Base-by-base conservation (phyloP, 768 basidiomycete genomes). In the Nevesoporus exiguus region DNA sequence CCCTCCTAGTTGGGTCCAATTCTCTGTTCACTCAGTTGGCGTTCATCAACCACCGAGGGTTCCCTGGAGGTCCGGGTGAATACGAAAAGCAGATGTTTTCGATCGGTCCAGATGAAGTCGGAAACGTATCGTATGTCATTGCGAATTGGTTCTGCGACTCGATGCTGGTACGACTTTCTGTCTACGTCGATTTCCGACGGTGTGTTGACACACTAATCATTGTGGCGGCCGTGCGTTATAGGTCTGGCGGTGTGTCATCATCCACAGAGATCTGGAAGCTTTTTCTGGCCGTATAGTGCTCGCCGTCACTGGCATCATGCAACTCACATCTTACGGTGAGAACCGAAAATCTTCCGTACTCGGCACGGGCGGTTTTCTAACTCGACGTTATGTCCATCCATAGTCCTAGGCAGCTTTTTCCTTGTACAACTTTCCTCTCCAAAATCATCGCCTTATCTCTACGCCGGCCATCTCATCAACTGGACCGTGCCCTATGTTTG, bases 211-310 rank as follows among this genome's bases (percentile, higher is more conserved):
- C 14, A 19, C 13, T 37, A n/a, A n/a, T 29, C 19, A 30, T 47
- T 10, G 2, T 22, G 3, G 51, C 14, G 15, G 14, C 19, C 8
- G 10, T 17, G 1, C 41, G 14, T 37, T 25, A n/a, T n/a, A 68
- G 67, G 60, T 68, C 33, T 69, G 67, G 67, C 68, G 67, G 21
- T 68, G 66, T 53, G 51, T 61, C 21, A 62, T 66, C 29, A 70
- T 69, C 43, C 70, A 56, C 22, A 58, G 53, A 31, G 58, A 69
- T 49, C 58, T 64, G 2, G 59, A 54, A 0, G 24, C 13, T 37
- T 25, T 47, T 29, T 62, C 53, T 7, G 54, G 55, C 3, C 51
- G 55, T 36, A 21, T 62, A 41, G 52, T 68, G 9, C 29, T 71
- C 17, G 34, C 14, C 13, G 3, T 66, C 6, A 59, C 55, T 2